Percentiles rank a stretch among this genome's conserved stretches.
Conservation (phyloP, 495 filamentous ascomycete species). For the Pyrenula aspistea region DNA sequence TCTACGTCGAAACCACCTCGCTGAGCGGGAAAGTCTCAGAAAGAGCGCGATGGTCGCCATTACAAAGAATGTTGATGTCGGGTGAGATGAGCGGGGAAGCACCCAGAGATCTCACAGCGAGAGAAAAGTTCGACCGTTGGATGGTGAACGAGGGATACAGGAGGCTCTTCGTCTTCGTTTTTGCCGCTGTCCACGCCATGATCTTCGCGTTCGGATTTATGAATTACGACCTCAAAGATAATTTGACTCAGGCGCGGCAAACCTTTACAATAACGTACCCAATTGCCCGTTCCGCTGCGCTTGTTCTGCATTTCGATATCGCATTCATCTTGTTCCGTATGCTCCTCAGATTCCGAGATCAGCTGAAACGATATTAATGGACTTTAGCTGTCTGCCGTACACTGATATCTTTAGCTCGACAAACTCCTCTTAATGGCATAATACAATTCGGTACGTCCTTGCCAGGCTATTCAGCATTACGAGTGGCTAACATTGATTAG, state of each 20-base stretch:
- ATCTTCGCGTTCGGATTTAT: slow-evolving; percentile 66
- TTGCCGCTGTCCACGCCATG: slow-evolving; percentile 51
- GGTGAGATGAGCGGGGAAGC: slow-evolving; percentile 55
- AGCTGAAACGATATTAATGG: slow-evolving; percentile 7
- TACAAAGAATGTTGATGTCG: slow-evolving; percentile 56
- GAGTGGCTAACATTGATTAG: slow-evolving; percentile 16
- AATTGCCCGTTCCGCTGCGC: slow-evolving; percentile 56
- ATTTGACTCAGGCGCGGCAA: slow-evolving; percentile 43
- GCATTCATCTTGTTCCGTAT: slow-evolving; percentile 57
- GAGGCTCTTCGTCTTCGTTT: slow-evolving; percentile 62
- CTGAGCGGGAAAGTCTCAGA: slow-evolving; percentile 25
- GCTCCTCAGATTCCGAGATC: slow-evolving; percentile 2
- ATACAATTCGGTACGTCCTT: slow-evolving; percentile 47
- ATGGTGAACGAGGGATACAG: slow-evolving; percentile 72
- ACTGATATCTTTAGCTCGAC: slow-evolving; percentile 60
- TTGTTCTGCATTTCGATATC: slow-evolving; percentile 65
- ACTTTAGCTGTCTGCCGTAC: slow-evolving; percentile 55
- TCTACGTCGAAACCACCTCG: slow-evolving; percentile 2
- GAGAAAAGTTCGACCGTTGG: slow-evolving; percentile 41
- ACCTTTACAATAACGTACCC: slow-evolving; percentile 60
- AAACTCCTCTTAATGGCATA: slow-evolving; percentile 65
- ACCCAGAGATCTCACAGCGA: slow-evolving; percentile 43
- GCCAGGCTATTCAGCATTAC: background rate
- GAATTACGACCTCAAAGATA: slow-evolving; percentile 65
- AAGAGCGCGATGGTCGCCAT: slow-evolving; percentile 55